These are phyloP conservation scores for Didymella exigua DNA, from an alignment of 2,329 filamentous ascomycete genomes.

Conservation along the genomic window DNA sequence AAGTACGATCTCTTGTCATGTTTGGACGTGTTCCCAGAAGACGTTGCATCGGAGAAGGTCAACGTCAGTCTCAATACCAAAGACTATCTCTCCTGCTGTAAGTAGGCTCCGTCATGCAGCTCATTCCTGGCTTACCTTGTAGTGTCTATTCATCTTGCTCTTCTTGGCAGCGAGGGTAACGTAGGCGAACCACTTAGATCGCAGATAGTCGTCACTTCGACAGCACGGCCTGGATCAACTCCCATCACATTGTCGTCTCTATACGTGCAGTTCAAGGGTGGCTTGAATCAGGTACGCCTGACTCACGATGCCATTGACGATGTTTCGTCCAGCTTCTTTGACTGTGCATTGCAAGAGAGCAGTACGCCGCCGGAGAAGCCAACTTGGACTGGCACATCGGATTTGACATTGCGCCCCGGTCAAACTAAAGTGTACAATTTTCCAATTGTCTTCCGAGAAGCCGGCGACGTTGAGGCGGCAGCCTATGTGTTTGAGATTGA, in stretches of 20 bases:
- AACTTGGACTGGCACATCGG: constrained; percentile 61
- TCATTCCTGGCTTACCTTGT: constrained; percentile 20
- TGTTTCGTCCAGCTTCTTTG: constrained; percentile 24
- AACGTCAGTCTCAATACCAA: constrained; percentile 55
- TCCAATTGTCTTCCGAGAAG: constrained; percentile 75
- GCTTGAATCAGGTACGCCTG: constrained; percentile 41
- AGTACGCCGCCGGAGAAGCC: constrained; percentile 34
- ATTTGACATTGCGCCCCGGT: constrained; percentile 70
- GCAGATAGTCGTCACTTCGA: constrained; percentile 61
- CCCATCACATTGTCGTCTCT: constrained; percentile 57
- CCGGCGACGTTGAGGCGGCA: constrained; percentile 73
- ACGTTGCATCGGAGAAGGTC: constrained; percentile 48
- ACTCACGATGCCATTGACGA: constrained; percentile 29
- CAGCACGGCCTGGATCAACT: constrained; percentile 51
- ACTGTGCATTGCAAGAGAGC: constrained; percentile 38
- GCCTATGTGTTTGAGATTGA: constrained; percentile 68
- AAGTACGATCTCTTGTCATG: constrained; percentile 56
- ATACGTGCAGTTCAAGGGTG: constrained; percentile 60
- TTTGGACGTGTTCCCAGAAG: constrained; percentile 47
- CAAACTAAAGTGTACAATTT: constrained; percentile 74
- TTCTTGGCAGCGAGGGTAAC: constrained; percentile 60
- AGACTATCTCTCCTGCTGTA: constrained; percentile 57
- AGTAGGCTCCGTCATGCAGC: constrained; percentile 38
- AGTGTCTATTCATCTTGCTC: constrained; percentile 60
- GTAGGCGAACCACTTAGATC: constrained; percentile 63